Evolutionary conservation across 2,329 filamentous ascomycete genomes (phyloP).

Genomic region (Pleurostoma richardsiae): DNA sequence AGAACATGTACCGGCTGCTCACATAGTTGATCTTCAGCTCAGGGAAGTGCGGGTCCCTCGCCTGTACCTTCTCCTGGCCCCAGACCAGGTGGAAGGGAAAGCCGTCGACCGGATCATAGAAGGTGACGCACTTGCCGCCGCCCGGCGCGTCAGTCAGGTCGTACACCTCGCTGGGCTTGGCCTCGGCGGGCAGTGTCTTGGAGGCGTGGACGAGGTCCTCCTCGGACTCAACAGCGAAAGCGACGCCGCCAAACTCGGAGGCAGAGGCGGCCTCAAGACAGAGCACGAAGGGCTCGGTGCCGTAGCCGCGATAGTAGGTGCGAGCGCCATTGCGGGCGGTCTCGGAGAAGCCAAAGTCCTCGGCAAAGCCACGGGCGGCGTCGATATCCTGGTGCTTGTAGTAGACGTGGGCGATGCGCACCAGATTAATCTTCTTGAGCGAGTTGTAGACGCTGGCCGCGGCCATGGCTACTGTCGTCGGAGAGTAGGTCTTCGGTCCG

Average conservation of each 20-base stretch:
- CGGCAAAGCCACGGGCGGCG: slow-evolving; percentile 33
- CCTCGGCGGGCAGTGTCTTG: slow-evolving; percentile 40
- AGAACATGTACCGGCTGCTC: neutral
- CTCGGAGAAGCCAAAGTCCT: slow-evolving; percentile 43
- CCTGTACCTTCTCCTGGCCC: slow-evolving; percentile 39
- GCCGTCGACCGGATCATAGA: slow-evolving; percentile 47
- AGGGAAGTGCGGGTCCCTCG: slow-evolving; percentile 29
- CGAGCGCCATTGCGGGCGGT: slow-evolving; percentile 29
- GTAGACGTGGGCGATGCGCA: slow-evolving; percentile 37
- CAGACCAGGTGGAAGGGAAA: slow-evolving; percentile 54
- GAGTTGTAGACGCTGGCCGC: slow-evolving; percentile 11
- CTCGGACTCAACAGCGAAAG: slow-evolving; percentile 51
- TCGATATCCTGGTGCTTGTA: slow-evolving; percentile 42
- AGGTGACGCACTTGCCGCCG: slow-evolving; percentile 43
- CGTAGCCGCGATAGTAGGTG: slow-evolving; percentile 58
- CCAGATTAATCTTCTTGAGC: slow-evolving; percentile 26
- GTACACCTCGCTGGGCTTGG: slow-evolving; percentile 39
- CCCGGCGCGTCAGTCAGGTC: slow-evolving; percentile 46
- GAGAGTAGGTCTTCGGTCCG: too few relatives aligned
- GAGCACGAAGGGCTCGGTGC: slow-evolving; percentile 54
- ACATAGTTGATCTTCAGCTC: slow-evolving; percentile 38
- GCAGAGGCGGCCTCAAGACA: slow-evolving; percentile 42
- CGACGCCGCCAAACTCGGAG: slow-evolving; percentile 50
- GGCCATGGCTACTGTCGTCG: neutral
- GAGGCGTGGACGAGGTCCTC: slow-evolving; percentile 49